Evolutionary conservation across 345 rosid species (phyloP).

Genomic region (Pelargonium nanum): DNA sequence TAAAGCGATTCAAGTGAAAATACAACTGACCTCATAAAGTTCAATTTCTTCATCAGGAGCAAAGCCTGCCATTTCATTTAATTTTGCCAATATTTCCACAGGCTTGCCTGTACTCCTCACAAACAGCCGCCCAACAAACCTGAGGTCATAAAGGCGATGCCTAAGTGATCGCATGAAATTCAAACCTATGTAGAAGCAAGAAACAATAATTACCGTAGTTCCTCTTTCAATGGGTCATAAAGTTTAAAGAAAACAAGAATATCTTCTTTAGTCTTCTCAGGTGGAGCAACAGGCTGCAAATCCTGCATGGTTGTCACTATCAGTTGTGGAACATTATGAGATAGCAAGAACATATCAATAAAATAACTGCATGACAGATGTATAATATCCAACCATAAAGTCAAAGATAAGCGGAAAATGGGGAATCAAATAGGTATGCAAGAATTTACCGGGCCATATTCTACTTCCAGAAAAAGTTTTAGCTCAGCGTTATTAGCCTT

Average conservation of each 20-base stretch:
- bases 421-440: background rate
- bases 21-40: slow-evolving; percentile 23
- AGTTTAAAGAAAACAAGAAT: slow-evolving; percentile 39
- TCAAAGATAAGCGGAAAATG: background rate
- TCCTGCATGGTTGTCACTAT: slow-evolving; percentile 17
- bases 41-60: slow-evolving; percentile 30
- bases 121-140: slow-evolving; percentile 36
- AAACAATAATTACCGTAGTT: slow-evolving; percentile 23
- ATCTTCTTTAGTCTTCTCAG: slow-evolving; percentile 29
- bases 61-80: slow-evolving; percentile 41
- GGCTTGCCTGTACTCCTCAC: slow-evolving; percentile 33
- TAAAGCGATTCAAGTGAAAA: background rate
- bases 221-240: slow-evolving; percentile 32
- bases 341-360: too few species aligned
- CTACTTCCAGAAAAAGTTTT: slow-evolving; percentile 40
- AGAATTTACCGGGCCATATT: slow-evolving; percentile 24
- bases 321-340: background rate
- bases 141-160: slow-evolving; percentile 10
- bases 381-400: background rate
- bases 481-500: slow-evolving; percentile 26
- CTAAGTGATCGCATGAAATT: background rate
- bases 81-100: slow-evolving; percentile 24
- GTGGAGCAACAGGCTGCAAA: slow-evolving; percentile 19
- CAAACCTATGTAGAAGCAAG: background rate
- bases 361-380: background rate